These are phyloP conservation scores for Alloteropsis semialata DNA, from an alignment of 176 grass and related monocot species.

Conservation along the genomic window DNA sequence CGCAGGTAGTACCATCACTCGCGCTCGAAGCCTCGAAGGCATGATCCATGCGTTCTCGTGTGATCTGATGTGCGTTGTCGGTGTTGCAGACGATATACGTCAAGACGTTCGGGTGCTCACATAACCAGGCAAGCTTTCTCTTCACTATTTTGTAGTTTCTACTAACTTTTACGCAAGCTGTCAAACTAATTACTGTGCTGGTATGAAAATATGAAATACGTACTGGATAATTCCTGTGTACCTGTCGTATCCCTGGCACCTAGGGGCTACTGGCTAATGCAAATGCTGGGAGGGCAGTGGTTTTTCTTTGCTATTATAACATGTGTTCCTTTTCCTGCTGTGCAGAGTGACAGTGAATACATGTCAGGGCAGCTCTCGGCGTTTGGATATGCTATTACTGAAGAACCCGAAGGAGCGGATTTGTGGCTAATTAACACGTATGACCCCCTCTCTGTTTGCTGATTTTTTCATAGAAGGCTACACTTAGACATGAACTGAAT, in stretches of 20 bases:
- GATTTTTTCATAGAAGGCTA: neutral
- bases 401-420: conserved; percentile 85
- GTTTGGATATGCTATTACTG: conserved; percentile 77
- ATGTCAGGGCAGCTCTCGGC: conserved; percentile 93
- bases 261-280: neutral
- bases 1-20: conserved; percentile 42
- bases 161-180: neutral
- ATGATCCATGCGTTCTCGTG: neutral
- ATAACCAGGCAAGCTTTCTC: conserved; percentile 76
- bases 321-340: neutral
- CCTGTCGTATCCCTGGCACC: neutral
- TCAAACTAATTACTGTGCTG: neutral
- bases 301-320: conserved; percentile 1
- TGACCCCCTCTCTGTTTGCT: neutral
- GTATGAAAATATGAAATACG: no score
- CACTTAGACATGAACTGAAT: neutral
- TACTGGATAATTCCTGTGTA: neutral
- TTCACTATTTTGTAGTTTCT: neutral
- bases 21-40: no score
- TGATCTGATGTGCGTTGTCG: neutral
- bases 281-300: neutral
- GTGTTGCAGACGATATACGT: conserved; percentile 75
- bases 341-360: conserved; percentile 96
- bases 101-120: conserved; percentile 93
- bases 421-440: conserved; percentile 99